Base-by-base conservation (phyloP, 176 grass and related monocot species). In the Rhynchospora pubera region DNA sequence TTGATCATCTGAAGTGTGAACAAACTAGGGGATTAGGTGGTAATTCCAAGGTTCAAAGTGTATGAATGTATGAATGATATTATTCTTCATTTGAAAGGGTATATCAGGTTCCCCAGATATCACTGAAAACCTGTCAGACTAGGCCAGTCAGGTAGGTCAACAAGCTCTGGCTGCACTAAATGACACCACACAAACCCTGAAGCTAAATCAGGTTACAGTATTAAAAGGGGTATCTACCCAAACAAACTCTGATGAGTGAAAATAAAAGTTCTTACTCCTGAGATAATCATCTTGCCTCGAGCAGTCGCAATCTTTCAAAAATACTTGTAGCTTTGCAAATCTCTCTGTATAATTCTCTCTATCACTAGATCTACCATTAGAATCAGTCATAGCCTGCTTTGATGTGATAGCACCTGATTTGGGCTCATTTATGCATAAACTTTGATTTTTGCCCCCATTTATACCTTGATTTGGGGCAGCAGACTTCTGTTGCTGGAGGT, bases 201-300 rank as follows among this genome's bases (percentile, higher is more conserved):
- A 75, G 22, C 23, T 26, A 45, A 47, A 72, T 53, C 72, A 55
- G 23, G 7, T 24, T 74, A 87, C 57, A 87, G 74, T 56, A 77
- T 28, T 23, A 5, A 28, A 10, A 0, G 16, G 16, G 3, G 9
- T 3, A 64, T 11, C n/a, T 70, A 19, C 50, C 3, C 9, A n/a
- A 65, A 12, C 44, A 88, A 79, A 82, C 81, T 88, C 56, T 76
- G 12, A 55, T 28, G 22, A 14, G 34, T 79, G 18, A 50, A 45
- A 30, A 39, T 5, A 46, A 84, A 73, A 77, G 48, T 65, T 21
- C 90, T 91, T 98, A 98, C 92, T 98, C 84, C 52, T 85, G 61
- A 98, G 67, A 64, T 94, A 98, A 55, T 91, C 92, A 87, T 98
- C 95, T 78, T 98, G 92, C 43, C 78, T 87, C 83, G 95, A 94